phyloP scores from a whole-genome alignment of 2,329 filamentous ascomycete species.

The Pestalotiopsis sp. region DNA sequence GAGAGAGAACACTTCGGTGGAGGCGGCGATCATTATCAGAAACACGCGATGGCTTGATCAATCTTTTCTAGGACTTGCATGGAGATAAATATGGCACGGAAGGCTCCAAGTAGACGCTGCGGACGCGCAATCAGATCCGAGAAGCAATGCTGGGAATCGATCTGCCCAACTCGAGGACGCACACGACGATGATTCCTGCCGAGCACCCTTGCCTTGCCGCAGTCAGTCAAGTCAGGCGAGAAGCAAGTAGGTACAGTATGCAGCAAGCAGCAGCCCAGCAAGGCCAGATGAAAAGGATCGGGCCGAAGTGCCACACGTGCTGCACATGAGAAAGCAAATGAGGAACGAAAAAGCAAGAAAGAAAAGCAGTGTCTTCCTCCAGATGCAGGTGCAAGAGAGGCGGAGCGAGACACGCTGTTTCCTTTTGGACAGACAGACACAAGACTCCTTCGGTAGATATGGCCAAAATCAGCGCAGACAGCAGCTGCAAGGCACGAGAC shows the following conservation, averaged over 20 bases:
- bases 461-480: background rate
- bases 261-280: background rate
- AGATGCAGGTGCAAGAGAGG: background rate
- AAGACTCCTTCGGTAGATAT: background rate
- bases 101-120: background rate
- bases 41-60: background rate
- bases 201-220: background rate
- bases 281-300: background rate
- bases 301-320: background rate
- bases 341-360: background rate
- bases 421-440: background rate
- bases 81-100: background rate
- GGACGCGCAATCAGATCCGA: background rate
- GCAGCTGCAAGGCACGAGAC: background rate
- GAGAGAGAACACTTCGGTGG: background rate
- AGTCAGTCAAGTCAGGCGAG: background rate
- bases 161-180: background rate
- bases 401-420: background rate
- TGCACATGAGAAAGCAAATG: background rate
- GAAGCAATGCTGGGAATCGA: background rate
- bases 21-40: background rate
- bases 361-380: background rate
- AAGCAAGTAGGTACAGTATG: background rate
- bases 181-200: background rate
- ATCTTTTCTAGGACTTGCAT: background rate